Base-by-base conservation (phyloP, 345 rosid species). In the Trapa bicornis region DNA sequence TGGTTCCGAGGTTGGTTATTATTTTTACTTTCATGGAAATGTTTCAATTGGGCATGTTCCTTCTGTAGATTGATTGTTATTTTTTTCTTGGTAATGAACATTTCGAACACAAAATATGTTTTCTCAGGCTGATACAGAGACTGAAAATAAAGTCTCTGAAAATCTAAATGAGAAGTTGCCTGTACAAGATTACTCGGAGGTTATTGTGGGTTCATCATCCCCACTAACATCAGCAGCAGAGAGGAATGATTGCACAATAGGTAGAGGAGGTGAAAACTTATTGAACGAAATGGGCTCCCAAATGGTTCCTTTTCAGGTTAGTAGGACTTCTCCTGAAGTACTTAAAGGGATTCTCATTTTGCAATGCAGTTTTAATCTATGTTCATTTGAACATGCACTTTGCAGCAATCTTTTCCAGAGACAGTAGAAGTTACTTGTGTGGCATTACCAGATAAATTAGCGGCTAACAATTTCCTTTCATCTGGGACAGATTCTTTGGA, bases 101-200 rank as follows among this genome's bases (percentile, higher is more conserved):
- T 65, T 12, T 65, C 32, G 22, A 13, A 1, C 10, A 7, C 0
- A 12, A 7, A 1, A 17, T 41, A 29, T 42, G 9, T 17, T 39
- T 65, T 29, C 10, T 11, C 37, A 65, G 67, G 67, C 16, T 29
- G 32, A 65, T 65, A 37, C 50, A 41, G 67, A 43, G 67, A 65
- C 15, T 9, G 67, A 37, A 22, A 47, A 22, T 9, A 33, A 42
- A 37, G 67, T 47, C 36, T 42, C 16, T 65, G 67, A 65, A 65
- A 35, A 65, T 41, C 16, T 65, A 33, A 22, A 15, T 2, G 16
- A 65, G 53, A 43, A 17, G 12, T n/a, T 43, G 37, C 37, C 52
- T 1, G 6, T 6, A 22, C 2, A 52, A 65, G 52, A 22, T 29
- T 48, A 43, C 32, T 65, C 67, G 13, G 4, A 5, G 17, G 37